Evolutionary conservation across 352 stramenopile genomes (phyloP), one percentile per base, ranked within the genome.

Genomic region (Phytophthora pisi): DNA sequence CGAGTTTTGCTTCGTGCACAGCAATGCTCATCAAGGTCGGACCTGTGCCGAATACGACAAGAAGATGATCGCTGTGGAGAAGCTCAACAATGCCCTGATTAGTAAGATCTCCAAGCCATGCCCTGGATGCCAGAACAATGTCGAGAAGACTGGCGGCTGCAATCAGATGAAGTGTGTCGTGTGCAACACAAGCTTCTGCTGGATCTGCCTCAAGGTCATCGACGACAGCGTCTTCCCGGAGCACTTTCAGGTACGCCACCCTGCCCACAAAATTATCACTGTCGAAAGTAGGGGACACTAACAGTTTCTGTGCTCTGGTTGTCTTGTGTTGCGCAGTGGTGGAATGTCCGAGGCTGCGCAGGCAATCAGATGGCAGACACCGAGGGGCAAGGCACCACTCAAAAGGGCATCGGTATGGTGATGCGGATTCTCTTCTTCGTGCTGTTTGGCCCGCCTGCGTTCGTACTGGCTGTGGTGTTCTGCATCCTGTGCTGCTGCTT

Each of bases 81-180:
- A 95, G 57, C 62, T 95, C 40, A 96, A 94, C 51, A 87, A 85
- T 57, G 86, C 85, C 4, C 78, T 86, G 60, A 91, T 94, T 55
- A 84, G 77, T 34, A 76, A 90, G 53, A 90, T 93, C 45, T 86
- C 88, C 4, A 96, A 95, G 61, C 86, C 78, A 6, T 98, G 92
- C 71, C 92, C 92, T 28, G 83, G 77, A 4, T 98, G 92, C 76
- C 83, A 92, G 45, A 96, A 87, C 57, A 81, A 91, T 38, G 89
- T 98, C 13, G 90, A 96, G 51, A 98, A 98, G 64, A 92, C 86
- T 40, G 86, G 86, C 68, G 91, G 91, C 0, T 98, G 92, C 67
- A 97, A 97, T 63, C 90, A 97, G 66, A 96, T 98, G 74, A 95
- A 91, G 61, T 97, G 91, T 55, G 75, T 84, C 13, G 83, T 86